Evolutionary conservation across 129 eudicot species (phyloP).

Genomic region (Centella asiatica): DNA sequence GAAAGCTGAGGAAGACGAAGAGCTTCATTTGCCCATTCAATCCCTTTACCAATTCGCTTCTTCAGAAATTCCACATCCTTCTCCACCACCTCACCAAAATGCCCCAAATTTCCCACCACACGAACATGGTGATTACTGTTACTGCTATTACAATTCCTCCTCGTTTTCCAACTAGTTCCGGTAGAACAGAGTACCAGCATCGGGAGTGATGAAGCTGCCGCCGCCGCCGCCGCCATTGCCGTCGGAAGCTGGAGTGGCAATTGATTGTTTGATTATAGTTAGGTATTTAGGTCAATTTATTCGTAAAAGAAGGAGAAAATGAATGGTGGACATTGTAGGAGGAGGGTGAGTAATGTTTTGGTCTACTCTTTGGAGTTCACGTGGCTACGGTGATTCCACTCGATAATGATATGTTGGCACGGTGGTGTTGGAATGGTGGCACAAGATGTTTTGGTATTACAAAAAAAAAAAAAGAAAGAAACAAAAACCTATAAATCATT

Average conservation of each 20-base stretch:
- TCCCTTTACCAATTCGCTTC: conserved; percentile 41
- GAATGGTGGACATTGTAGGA: not conserved
- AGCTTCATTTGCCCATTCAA: conserved; percentile 57
- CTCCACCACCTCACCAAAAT: conserved; percentile 46
- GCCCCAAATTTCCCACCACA: conserved; percentile 33
- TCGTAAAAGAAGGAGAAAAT: not conserved
- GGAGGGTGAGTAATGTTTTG: not conserved
- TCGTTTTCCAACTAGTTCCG: conserved; percentile 23
- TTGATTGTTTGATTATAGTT: not conserved
- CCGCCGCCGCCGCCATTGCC: conserved; percentile 15
- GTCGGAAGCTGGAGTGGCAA: conserved; percentile 11
- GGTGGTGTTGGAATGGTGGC: too few species aligned
- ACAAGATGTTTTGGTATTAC: too few species aligned
- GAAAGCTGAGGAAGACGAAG: conserved; percentile 46
- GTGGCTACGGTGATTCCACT: too few species aligned
- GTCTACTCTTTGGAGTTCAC: not conserved
- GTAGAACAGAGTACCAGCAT: conserved; percentile 30
- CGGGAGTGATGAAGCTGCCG: conserved; percentile 29
- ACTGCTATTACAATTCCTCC: conserved; percentile 13
- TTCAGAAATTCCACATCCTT: conserved; percentile 61
- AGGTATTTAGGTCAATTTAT: too few species aligned
- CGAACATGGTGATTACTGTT: conserved; percentile 12
- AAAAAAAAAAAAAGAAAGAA: too few species aligned
- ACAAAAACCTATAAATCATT: too few species aligned
- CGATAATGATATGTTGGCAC: too few species aligned